A percentile compares a stretch with the other conserved stretches of the same genome.
These are phyloP conservation scores for Trichocladium antarcticum DNA, from an alignment of 495 filamentous ascomycete species.

Conservation along the genomic window DNA sequence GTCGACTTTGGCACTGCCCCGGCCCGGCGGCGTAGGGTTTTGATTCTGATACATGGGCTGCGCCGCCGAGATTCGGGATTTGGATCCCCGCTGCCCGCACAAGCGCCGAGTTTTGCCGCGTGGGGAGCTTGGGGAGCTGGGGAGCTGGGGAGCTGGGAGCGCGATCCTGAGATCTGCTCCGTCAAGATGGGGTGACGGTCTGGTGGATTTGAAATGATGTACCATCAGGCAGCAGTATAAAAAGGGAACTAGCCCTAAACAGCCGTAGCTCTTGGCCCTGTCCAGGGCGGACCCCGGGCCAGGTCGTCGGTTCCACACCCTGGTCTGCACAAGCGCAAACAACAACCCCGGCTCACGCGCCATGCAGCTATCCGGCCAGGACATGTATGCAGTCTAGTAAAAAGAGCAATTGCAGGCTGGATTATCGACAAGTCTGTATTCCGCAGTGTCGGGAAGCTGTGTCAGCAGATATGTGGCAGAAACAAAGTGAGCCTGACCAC, in stretches of 20 bases:
- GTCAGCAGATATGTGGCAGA: too few relatives aligned
- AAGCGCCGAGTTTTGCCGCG: too few relatives aligned
- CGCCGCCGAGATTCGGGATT: slow-evolving; percentile 4
- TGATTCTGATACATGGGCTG: not conserved
- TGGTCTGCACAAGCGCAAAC: not conserved
- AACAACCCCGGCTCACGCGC: not conserved
- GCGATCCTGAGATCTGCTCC: slow-evolving; percentile 12
- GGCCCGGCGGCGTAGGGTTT: not conserved
- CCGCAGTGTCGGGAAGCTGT: too few relatives aligned
- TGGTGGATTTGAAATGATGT: not conserved
- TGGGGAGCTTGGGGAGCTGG: not conserved
- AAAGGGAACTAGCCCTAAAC: slow-evolving; percentile 1
- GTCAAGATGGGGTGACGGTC: not conserved
- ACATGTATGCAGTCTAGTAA: too few relatives aligned
- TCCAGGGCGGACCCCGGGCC: not conserved
- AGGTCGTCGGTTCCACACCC: not conserved
- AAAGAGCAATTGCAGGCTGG: too few relatives aligned
- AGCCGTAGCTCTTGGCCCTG: not conserved
- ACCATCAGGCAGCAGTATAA: slow-evolving; percentile 15
- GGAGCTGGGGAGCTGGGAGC: not conserved
- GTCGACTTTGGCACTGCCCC: not conserved
- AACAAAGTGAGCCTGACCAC: too few relatives aligned
- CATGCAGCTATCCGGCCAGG: too few relatives aligned
- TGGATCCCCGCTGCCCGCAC: slow-evolving; percentile 9
- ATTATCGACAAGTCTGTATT: too few relatives aligned